Evolutionary conservation across 345 rosid genomes (phyloP), one percentile per base, ranked within the genome.

Genomic region (Salix koriyanagi): DNA sequence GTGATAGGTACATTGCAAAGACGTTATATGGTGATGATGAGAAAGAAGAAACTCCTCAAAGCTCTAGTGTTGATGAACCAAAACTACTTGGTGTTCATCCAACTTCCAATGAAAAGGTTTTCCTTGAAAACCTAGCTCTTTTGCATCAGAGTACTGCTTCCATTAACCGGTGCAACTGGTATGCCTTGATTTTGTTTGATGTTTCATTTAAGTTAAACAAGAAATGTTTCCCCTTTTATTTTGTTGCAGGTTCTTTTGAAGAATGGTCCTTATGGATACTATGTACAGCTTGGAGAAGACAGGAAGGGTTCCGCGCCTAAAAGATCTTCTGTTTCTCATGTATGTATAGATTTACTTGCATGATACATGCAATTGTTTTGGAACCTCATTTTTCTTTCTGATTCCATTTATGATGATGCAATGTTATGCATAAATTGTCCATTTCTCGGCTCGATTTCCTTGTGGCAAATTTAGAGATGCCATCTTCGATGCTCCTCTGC

Each of bases 201-300:
- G 26, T 64, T 37, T 30, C 66, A 44, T 54, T 46, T 30, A 28
- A 75, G 58, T 67, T 77, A 25, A 72, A 67, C 30, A 21, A 75
- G 65, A 13, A 10, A 41, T 26, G 15, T 14, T 11, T 65, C 32
- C 19, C 46, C 30, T n/a, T 74, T 52, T 87, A 93, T 36, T 18
- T 42, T 26, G 37, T 70, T 72, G 60, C 87, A 96, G 99, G 76
- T 93, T 86, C 84, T 96, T 75, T 82, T 96, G 72, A 96, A 92
- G 89, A 91, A 83, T 72, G 99, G 99, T 76, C 99, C 99, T 46
- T 96, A 93, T 75, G 99, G 99, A 81, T 70, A 67, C 84, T 93
- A 96, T 76, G 87, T 96, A 75, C 99, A 96, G 84, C 97, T 96
- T 73, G 98, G 98, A 44, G 98, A 96, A 76, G 94, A 93, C 79